Evolutionary conservation across 768 basidiomycete genomes (phyloP).

Genomic region (Cytidiella melzeri): DNA sequence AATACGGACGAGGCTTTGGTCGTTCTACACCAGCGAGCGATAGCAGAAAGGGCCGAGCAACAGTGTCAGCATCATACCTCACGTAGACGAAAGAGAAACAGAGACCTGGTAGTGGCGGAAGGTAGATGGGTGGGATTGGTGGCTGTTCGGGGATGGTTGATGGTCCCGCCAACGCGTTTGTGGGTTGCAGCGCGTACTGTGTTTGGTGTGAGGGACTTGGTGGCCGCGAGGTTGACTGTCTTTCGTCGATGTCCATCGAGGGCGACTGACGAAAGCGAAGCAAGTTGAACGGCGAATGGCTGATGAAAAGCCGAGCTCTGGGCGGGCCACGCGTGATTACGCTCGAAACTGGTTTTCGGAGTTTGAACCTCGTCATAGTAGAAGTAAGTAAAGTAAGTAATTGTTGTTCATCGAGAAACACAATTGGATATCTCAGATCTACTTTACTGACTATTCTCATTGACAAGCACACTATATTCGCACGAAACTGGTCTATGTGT

Average conservation of each 20-base stretch:
- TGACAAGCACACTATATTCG: too few relatives aligned
- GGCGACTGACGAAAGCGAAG: conserved; percentile 12
- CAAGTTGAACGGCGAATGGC: conserved; percentile 9
- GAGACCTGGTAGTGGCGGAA: conserved; percentile 28
- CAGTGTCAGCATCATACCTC: conserved; percentile 10
- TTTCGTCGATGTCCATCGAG: conserved; percentile 26
- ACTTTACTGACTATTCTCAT: too few relatives aligned
- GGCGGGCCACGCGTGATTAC: conserved; percentile 3
- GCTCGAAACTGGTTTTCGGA: conserved; percentile 5
- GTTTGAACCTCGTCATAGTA: conserved; percentile 2
- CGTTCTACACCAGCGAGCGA: conserved; percentile 28
- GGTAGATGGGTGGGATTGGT: conserved; percentile 29
- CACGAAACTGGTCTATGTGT: too few relatives aligned
- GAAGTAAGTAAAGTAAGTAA: neutral
- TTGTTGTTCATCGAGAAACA: too few relatives aligned
- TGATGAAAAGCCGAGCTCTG: conserved; percentile 4
- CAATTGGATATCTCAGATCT: too few relatives aligned
- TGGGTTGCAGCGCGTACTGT: conserved; percentile 17
- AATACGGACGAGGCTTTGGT: conserved; percentile 35
- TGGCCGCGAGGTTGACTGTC: neutral
- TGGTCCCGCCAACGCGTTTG: conserved; percentile 58
- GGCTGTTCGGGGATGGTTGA: conserved; percentile 38
- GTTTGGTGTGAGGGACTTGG: conserved; percentile 5
- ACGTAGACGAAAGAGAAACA: neutral
- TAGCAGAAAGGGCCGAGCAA: conserved; percentile 20